Evolutionary conservation across 805 yeast genomes (phyloP), one percentile per base, ranked within the genome.

Genomic region (Debaryomyces tyrocola): DNA sequence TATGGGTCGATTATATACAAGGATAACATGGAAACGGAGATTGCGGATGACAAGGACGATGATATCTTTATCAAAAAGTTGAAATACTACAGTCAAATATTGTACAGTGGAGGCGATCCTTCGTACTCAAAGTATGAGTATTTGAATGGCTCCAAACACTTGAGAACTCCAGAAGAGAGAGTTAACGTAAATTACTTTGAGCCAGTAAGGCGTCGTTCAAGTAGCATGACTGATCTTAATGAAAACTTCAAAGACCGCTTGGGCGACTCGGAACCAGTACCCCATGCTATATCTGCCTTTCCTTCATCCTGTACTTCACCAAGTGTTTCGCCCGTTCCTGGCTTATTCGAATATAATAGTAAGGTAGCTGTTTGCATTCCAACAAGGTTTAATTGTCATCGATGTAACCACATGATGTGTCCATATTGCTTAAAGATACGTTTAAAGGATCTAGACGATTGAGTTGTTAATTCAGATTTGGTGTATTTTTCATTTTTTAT

Each of bases 351-450:
- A 20, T 36, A 34, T 14, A 35, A 41, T 15, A 47, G 49, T 10
- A 49, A 59, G n/a, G 52, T 64, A 10, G 45, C 65, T 31, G 47
- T 66, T 15, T 52, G 60, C 29, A 54, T 59, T 0, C 73, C 74
- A 1, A 63, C 67, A 6, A 48, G 75, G 28, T 70, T 64, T 50
- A 64, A 61, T 18, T 70, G 75, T 41, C 68, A 62, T 42, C 55
- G 74, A 3, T 70, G 75, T 46, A 51, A 58, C 43, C 75, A 70
- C 48, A 68, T 70, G 74, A 70, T 70, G 75, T 70, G 75, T 41
- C 75, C 75, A 1, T 69, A 70, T 50, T 69, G 74, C 44, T 59
- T 63, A 15, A 70, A 70, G 45, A 53, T 68, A 20, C 58, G 75
- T 28, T 51, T 62, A 34, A 59, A 58, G 46, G 73, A 69, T 46